Conservation (phyloP, 2,329 filamentous ascomycete species). For the Penicillium sp. region DNA sequence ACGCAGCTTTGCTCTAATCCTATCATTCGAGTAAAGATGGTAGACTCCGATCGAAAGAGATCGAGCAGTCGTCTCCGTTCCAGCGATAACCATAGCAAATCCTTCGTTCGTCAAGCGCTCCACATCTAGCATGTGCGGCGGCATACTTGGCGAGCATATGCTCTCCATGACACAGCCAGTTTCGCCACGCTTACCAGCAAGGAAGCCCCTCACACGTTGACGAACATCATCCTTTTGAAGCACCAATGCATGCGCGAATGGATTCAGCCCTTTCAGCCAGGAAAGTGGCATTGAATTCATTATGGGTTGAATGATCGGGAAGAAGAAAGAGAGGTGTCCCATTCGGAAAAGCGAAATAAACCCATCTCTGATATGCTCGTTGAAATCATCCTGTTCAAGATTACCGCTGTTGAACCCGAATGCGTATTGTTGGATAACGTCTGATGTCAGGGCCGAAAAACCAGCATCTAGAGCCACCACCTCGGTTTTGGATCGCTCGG, state of each 20-base stretch:
- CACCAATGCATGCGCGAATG: constrained; percentile 16
- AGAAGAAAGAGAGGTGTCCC: constrained; percentile 18
- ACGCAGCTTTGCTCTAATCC: constrained; percentile 26
- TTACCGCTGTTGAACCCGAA: constrained; percentile 38
- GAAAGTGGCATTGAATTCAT: background rate
- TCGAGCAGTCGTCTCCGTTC: constrained; percentile 44
- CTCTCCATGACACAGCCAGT: constrained; percentile 19
- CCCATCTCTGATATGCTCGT: constrained; percentile 22
- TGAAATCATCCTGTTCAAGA: constrained; percentile 36
- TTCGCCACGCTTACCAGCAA: constrained; percentile 7
- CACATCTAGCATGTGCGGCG: constrained; percentile 19
- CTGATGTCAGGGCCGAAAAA: constrained; percentile 35
- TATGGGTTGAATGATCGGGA: background rate
- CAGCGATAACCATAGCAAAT: constrained; percentile 41
- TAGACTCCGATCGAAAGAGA: constrained; percentile 34
- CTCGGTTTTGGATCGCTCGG: background rate
- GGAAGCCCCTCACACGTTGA: constrained; percentile 1
- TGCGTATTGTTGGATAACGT: constrained; percentile 43
- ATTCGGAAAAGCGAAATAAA: constrained; percentile 22
- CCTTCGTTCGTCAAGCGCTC: constrained; percentile 40
- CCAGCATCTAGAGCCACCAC: constrained; percentile 14
- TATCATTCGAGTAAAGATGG: constrained; percentile 26
- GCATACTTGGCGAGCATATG: constrained; percentile 19
- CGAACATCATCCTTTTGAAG: constrained; percentile 21
- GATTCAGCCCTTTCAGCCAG: constrained; percentile 17